Base-by-base conservation (phyloP, 1,284 basidiomycete species). In the Porodaedalea pini region DNA sequence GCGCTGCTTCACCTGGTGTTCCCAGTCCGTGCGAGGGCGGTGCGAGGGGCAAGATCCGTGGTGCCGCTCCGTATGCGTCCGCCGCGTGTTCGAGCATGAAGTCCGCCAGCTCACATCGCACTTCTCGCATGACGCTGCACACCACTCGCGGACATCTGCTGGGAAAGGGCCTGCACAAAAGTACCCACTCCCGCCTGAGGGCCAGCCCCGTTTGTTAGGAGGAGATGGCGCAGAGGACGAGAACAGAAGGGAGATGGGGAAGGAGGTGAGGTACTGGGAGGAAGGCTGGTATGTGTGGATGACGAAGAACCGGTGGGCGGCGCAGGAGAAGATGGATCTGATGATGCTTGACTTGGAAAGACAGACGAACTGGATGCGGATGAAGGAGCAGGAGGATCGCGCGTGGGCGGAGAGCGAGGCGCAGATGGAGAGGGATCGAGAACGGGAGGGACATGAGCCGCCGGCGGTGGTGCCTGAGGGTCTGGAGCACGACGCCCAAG, bases 281-380 rank as follows among this genome's bases (percentile, higher is more conserved):
- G 81, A 85, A 64, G 87, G 88, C 1, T 85, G 80, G 78, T 90
- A 90, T 65, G 63, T 90, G 39, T 90, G 87, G 86, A 77, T 78
- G 49, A 80, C 79, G 23, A 75, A 76, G 58, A 81, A 76, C 53
- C 73, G 75, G 37, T 75, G 74, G 69, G 80, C 77, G 10, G 74
- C 78, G 10, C 74, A 79, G 62, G 79, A 85, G 66, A 83, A 81
- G 65, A 67, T 83, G 54, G 70, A 78, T 23, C 72, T 76, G 54
- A 88, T 90, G 86, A 75, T 73, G 65, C 66, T 74, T 51, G 78
- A 78, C 61, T 70, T 90, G 41, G 73, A 75, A 58, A 69, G 66
- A 19, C 84, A 86, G 68, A 72, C 75, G 36, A 64, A 70, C 41
- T 71, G 75, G 67, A 69, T 75, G 40, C 64, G 68, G 40, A 60